Evolutionary conservation across 768 basidiomycete genomes (phyloP), one percentile per base, ranked within the genome.

Genomic region (Pleurotus ostreatus): DNA sequence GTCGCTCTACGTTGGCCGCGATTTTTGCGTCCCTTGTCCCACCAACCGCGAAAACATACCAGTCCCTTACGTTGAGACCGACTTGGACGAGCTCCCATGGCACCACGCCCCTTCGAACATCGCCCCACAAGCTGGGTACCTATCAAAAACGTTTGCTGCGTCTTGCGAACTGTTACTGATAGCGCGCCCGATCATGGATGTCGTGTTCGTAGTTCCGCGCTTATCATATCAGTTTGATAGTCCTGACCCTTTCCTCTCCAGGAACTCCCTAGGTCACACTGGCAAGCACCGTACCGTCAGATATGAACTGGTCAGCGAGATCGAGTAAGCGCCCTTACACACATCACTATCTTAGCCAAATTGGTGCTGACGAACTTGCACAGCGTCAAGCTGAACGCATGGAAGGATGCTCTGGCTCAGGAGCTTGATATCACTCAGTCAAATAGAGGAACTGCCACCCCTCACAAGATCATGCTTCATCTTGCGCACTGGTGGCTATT

Each of bases 1-100:
- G 84, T 82, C 81, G 1, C 70, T 85, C 0, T 84, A 84, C 49
- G 82, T 85, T n/a, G 84, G 84, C 6, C 75, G 84, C 16, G 83
- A 85, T 52, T 81, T 79, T 63, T 77, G 75, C 54, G 72, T 83
- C 20, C 64, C 77, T 1, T 63, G 69, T 5, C 76, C 74, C 2
- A 65, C 70, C 20, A 71, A 71, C 25, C 58, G 65, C 22, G 68
- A 71, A 41, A 66, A 65, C 13, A 71, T 81, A 49, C 71, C 78
- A 0, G 69, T 79, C 54, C 81, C 82, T 2, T 76, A 74, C 57
- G 75, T 81, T 9, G 77, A 80, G 34, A 59, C 68, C 0, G 75
- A 78, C n/a, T 75, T 79, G 49, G 83, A 85, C 62, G 66, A 77
- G 52, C 67, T 75, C 59, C 69, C 72, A 20, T 83, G 76, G 73